Percentiles rank a stretch among this genome's conserved stretches.
These are phyloP conservation scores for Crucibulum laeve DNA, from an alignment of 768 basidiomycete genomes.

Conservation along the genomic window DNA sequence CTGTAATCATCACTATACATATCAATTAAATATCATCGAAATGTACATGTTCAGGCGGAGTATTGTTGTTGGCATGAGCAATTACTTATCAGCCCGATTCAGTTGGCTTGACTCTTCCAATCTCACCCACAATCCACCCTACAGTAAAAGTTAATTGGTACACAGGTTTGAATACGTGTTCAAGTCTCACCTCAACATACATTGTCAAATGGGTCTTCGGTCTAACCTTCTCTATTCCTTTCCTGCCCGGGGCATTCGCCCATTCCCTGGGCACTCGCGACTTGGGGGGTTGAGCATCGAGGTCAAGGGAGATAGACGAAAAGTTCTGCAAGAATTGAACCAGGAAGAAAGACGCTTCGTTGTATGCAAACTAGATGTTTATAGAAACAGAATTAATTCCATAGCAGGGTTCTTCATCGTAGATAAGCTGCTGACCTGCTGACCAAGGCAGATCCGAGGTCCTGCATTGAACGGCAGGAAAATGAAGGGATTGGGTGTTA, in stretches of 20 bases:
- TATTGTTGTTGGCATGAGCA: too few relatives aligned
- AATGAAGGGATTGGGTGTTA: conserved; percentile 60
- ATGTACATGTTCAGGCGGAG: too few relatives aligned
- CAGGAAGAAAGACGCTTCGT: conserved; percentile 51
- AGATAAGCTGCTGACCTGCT: conserved; percentile 16
- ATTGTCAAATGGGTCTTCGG: conserved; percentile 30
- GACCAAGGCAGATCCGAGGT: conserved; percentile 57
- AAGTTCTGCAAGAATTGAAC: conserved; percentile 48
- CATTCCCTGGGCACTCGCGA: conserved; percentile 24
- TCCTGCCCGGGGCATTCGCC: conserved; percentile 17
- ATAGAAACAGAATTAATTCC: neutral
- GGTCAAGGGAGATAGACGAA: conserved; percentile 32
- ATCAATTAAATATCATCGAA: too few relatives aligned
- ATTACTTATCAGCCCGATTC: too few relatives aligned
- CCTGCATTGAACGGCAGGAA: conserved; percentile 69
- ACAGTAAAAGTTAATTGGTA: neutral
- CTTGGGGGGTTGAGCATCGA: conserved; percentile 27
- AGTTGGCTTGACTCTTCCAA: too few relatives aligned
- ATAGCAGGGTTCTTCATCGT: neutral
- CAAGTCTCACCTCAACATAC: conserved; percentile 31
- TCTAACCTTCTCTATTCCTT: conserved; percentile 35
- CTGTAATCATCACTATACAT: too few relatives aligned
- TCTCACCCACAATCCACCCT: too few relatives aligned
- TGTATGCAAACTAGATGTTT: conserved; percentile 43
- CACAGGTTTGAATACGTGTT: too few relatives aligned